Evolutionary conservation across 805 yeast genomes (phyloP).

Genomic region (Maudiozyma serrabonitensis): DNA sequence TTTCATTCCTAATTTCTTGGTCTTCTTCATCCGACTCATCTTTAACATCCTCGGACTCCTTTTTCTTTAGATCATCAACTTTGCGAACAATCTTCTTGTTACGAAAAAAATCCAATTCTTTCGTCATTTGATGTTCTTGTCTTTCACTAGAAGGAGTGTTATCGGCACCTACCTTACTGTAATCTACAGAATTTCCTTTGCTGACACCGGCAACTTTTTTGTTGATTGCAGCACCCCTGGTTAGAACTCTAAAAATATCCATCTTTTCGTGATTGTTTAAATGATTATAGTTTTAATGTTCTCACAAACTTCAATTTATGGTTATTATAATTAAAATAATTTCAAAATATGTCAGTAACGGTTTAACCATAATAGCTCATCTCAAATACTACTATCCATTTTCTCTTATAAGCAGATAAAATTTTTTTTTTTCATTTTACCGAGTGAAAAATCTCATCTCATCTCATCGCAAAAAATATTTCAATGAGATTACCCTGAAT

Average conservation of each 20-base stretch:
- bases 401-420: too few species aligned
- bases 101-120: constrained; percentile 78
- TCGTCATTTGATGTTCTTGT: constrained; percentile 42
- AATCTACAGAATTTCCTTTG: constrained; percentile 22
- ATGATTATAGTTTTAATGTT: not conserved
- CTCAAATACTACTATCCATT: too few species aligned
- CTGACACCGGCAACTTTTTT: constrained; percentile 31
- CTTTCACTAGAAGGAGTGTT: constrained; percentile 12
- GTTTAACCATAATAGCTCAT: too few species aligned
- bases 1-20: constrained; percentile 17
- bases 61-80: constrained; percentile 14
- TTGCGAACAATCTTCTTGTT: constrained; percentile 35
- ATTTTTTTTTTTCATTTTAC: too few species aligned
- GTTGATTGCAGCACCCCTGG: constrained; percentile 77
- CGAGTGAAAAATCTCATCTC: too few species aligned
- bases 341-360: too few species aligned
- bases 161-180: constrained; percentile 18
- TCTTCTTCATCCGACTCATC: constrained; percentile 22
- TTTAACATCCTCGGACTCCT: constrained; percentile 9
- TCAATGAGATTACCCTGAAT: too few species aligned
- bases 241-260: constrained; percentile 82
- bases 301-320: not conserved
- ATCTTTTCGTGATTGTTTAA: constrained; percentile 29
- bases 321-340: too few species aligned
- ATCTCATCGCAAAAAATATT: too few species aligned